A percentile compares a stretch with the other conserved stretches of the same genome.
Evolutionary conservation across 805 yeast species (phyloP).

Genomic region (Yarrowia deformans): DNA sequence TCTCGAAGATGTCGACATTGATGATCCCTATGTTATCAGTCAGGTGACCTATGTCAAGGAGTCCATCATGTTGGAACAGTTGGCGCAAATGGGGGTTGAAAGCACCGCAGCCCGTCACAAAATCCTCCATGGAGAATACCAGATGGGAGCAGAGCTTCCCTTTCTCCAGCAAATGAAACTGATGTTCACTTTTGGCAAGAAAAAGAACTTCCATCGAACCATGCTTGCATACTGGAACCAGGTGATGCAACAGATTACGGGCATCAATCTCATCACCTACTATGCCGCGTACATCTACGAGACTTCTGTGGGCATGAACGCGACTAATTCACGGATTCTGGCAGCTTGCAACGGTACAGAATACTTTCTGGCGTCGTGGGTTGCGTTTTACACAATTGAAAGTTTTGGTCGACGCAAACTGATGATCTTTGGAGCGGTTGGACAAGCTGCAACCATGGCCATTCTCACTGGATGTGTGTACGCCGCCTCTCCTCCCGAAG

Average conservation of each 20-base stretch:
- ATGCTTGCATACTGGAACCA: slow-evolving; percentile 54
- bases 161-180: not conserved
- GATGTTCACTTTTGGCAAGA: slow-evolving; percentile 17
- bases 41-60: not conserved
- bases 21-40: not conserved
- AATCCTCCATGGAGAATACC: not conserved
- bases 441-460: slow-evolving; percentile 55
- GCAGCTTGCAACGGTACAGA: slow-evolving; percentile 50
- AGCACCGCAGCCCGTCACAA: not conserved
- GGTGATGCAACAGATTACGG: slow-evolving; percentile 82
- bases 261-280: slow-evolving; percentile 88
- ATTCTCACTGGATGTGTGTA: slow-evolving; percentile 40
- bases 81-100: not conserved
- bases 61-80: slow-evolving; percentile 2
- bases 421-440: slow-evolving; percentile 70
- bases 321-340: slow-evolving; percentile 41
- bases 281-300: slow-evolving; percentile 87
- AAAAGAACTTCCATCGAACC: slow-evolving; percentile 24
- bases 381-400: slow-evolving; percentile 53
- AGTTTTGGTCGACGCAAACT: slow-evolving; percentile 74
- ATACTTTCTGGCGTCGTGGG: slow-evolving; percentile 67
- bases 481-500: not conserved
- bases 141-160: slow-evolving; percentile 2
- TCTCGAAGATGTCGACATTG: slow-evolving; percentile 7
- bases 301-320: slow-evolving; percentile 61